These are phyloP conservation scores for Fagus sylvatica DNA, from an alignment of 306 rosid species.

Conservation along the genomic window DNA sequence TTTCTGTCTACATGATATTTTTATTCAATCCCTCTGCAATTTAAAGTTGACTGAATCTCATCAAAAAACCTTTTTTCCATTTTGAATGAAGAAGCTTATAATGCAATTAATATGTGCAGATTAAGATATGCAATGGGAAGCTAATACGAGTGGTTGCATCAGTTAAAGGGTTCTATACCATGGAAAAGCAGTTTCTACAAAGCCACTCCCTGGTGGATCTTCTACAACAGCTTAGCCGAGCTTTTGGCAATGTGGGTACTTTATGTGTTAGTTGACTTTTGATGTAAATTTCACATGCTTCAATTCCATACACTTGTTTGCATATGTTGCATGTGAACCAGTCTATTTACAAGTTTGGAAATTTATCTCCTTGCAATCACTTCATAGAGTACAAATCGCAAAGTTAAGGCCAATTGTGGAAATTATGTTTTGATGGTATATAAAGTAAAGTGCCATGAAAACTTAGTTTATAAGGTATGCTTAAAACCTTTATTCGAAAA, in stretches of 20 bases:
- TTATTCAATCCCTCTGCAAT: neutral
- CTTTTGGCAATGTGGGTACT: conserved; percentile 74
- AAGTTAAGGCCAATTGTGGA: neutral
- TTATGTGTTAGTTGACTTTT: neutral
- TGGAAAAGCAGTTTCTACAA: conserved; percentile 67
- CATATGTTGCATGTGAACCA: neutral
- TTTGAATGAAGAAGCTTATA: conserved; percentile 14
- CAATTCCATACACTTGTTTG: neutral
- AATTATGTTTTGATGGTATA: neutral
- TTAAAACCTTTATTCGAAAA: neutral
- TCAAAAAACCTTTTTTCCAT: neutral
- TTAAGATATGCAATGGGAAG: conserved; percentile 90
- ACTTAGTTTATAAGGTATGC: neutral
- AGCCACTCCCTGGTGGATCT: conserved; percentile 89
- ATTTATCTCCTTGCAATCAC: neutral
- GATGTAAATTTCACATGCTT: neutral
- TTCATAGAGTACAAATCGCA: neutral
- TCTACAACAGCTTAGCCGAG: conserved; percentile 89
- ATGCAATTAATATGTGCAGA: conserved; percentile 46
- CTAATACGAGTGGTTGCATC: conserved; percentile 78
- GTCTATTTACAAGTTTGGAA: neutral
- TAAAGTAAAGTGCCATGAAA: neutral
- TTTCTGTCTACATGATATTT: neutral
- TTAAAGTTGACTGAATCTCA: neutral
- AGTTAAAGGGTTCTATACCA: conserved; percentile 77